Conservation (phyloP, 1,284 basidiomycete species). For the Neotropicomus parvogracilis region DNA sequence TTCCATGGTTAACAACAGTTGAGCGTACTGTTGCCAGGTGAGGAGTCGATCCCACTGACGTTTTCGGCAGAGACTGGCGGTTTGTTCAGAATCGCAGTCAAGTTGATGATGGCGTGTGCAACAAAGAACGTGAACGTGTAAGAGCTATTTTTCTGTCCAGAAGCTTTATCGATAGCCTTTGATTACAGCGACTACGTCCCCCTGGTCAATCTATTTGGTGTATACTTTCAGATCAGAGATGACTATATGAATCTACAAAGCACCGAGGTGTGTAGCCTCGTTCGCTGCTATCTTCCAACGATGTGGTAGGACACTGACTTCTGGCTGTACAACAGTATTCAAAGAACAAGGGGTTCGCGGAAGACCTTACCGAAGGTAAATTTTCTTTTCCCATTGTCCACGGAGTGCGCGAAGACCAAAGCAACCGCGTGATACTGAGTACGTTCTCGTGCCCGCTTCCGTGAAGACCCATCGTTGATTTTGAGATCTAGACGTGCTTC, state of each 20-base stretch:
- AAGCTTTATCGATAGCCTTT: not conserved
- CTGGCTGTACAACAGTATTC: constrained; percentile 60
- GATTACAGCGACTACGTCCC: constrained; percentile 78
- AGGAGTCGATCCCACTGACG: constrained; percentile 7
- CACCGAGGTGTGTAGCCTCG: constrained; percentile 67
- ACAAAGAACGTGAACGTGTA: constrained; percentile 63
- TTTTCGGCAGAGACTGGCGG: constrained; percentile 83
- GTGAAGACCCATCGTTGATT: not conserved
- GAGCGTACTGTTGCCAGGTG: constrained; percentile 28
- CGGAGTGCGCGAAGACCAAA: constrained; percentile 71
- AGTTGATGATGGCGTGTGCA: constrained; percentile 92
- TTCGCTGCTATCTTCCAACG: not conserved
- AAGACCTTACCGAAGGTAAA: constrained; percentile 94
- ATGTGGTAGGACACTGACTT: not conserved
- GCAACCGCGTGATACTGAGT: constrained; percentile 82
- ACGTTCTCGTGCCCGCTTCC: constrained; percentile 28
- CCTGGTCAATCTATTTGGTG: constrained; percentile 89
- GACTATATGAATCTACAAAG: constrained; percentile 97
- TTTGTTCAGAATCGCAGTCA: constrained; percentile 88
- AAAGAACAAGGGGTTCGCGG: constrained; percentile 90
- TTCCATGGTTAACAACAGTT: constrained; percentile 95
- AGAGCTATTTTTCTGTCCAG: constrained; percentile 21
- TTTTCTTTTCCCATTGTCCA: constrained; percentile 96
- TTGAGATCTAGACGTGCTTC: constrained; percentile 68
- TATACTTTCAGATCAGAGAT: constrained; percentile 95